These are phyloP conservation scores for Suillus tomentosus DNA, from an alignment of 768 basidiomycete genomes.

Conservation along the genomic window DNA sequence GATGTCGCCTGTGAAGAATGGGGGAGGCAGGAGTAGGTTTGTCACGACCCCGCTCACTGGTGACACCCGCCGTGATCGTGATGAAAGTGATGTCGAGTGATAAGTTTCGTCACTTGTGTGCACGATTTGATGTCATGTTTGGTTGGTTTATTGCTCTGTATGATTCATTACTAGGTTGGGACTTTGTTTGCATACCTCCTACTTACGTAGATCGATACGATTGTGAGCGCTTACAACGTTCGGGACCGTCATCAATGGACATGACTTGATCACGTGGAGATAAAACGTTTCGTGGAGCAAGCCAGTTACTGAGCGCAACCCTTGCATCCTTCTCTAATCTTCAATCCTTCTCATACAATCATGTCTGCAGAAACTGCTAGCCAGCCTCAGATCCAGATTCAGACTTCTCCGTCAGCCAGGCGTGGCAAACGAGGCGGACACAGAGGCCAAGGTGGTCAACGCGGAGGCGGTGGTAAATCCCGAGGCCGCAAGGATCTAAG, in stretches of 20 bases:
- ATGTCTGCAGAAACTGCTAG: slow-evolving; percentile 26
- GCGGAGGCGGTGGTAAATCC: slow-evolving; percentile 20
- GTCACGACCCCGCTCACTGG: background rate
- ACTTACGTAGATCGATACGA: background rate
- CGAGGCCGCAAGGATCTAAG: slow-evolving; percentile 6
- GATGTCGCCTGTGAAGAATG: background rate
- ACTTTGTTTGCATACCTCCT: slow-evolving; percentile 3
- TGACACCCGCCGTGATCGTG: background rate
- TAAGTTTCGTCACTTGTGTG: background rate
- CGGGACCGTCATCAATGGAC: background rate
- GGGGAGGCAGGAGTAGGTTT: background rate
- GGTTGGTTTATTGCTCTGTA: background rate
- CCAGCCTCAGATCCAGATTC: slow-evolving; percentile 13
- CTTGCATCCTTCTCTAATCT: background rate
- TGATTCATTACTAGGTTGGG: background rate
- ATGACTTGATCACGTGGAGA: slow-evolving; percentile 10
- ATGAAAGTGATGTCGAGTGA: slow-evolving; percentile 30
- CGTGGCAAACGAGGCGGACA: slow-evolving; percentile 17
- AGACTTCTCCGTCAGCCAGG: background rate
- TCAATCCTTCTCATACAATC: background rate
- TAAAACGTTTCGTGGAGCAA: background rate
- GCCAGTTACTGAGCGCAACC: background rate
- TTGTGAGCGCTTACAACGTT: background rate
- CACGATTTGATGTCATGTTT: background rate
- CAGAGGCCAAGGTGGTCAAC: slow-evolving; percentile 19